Evolutionary conservation across 2,329 filamentous ascomycete genomes (phyloP).

Genomic region (Colletotrichum karsti): DNA sequence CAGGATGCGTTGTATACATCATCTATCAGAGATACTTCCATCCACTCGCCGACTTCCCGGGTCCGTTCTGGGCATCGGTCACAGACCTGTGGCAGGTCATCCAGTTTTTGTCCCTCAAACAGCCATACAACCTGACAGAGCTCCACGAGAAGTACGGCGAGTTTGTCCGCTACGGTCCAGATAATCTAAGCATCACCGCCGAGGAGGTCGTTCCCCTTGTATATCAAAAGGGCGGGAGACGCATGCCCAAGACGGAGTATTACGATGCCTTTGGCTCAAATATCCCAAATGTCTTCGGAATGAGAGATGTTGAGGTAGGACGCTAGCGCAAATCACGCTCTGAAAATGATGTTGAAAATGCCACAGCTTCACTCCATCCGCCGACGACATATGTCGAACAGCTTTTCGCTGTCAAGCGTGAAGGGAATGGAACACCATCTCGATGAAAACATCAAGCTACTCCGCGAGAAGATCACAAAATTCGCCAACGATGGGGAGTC

Average conservation of each 20-base stretch:
- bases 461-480: constrained; percentile 33
- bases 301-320: constrained; percentile 5
- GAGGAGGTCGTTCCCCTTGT: constrained; percentile 16
- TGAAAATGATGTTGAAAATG: fast-evolving
- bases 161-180: constrained; percentile 10
- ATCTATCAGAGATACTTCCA: constrained; percentile 14
- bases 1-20: background rate
- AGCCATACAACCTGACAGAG: constrained; percentile 12
- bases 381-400: constrained; percentile 14
- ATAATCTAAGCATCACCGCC: constrained; percentile 20
- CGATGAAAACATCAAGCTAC: constrained; percentile 38
- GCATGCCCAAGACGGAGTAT: constrained; percentile 16
- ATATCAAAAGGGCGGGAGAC: constrained; percentile 13
- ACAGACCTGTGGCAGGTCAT: constrained; percentile 16
- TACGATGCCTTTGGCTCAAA: constrained; percentile 16
- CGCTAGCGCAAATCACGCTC: fast-evolving
- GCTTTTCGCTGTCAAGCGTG: constrained; percentile 30
- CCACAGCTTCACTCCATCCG: background rate
- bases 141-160: constrained; percentile 5
- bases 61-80: constrained; percentile 11
- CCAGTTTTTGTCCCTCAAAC: constrained; percentile 8
- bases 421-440: constrained; percentile 45
- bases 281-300: constrained; percentile 1
- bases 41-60: background rate
- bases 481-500: constrained; percentile 16